Evolutionary conservation across 768 basidiomycete genomes (phyloP).

Genomic region (Rhizopogon vulgaris): DNA sequence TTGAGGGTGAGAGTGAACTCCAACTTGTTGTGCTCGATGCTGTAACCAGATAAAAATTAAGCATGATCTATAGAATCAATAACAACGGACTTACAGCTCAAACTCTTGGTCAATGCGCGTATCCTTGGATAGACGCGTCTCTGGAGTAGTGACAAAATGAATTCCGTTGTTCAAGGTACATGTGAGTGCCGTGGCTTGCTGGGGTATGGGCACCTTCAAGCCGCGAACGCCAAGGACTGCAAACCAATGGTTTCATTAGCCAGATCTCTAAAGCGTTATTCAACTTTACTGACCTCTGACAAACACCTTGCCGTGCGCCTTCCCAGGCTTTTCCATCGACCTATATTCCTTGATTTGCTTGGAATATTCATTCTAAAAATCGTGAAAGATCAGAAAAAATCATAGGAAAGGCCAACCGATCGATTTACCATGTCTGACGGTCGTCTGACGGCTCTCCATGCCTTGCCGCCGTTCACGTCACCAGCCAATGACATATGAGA

Average conservation of each 20-base stretch:
- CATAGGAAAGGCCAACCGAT: neutral
- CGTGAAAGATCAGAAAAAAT: conserved; percentile 1
- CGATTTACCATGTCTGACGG: conserved; percentile 88
- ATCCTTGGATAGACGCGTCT: conserved; percentile 52
- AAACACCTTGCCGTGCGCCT: conserved; percentile 88
- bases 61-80: neutral
- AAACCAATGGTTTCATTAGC: neutral
- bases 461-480: conserved; percentile 73
- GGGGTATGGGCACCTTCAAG: conserved; percentile 73
- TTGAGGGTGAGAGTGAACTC: conserved; percentile 91
- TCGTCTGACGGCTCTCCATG: conserved; percentile 82
- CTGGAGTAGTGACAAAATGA: conserved; percentile 89
- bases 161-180: conserved; percentile 96
- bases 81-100: conserved; percentile 58
- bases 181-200: conserved; percentile 65
- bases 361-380: conserved; percentile 83
- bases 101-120: conserved; percentile 82
- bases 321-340: conserved; percentile 69
- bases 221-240: conserved; percentile 72
- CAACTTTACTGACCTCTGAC: conserved; percentile 62
- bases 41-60: conserved; percentile 21
- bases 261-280: neutral
- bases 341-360: conserved; percentile 83
- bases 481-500: conserved; percentile 70
- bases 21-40: conserved; percentile 90